Evolutionary conservation across 1,139 yeast genomes (phyloP), one percentile per base, ranked within the genome.

Genomic region (Pichia sp.): DNA sequence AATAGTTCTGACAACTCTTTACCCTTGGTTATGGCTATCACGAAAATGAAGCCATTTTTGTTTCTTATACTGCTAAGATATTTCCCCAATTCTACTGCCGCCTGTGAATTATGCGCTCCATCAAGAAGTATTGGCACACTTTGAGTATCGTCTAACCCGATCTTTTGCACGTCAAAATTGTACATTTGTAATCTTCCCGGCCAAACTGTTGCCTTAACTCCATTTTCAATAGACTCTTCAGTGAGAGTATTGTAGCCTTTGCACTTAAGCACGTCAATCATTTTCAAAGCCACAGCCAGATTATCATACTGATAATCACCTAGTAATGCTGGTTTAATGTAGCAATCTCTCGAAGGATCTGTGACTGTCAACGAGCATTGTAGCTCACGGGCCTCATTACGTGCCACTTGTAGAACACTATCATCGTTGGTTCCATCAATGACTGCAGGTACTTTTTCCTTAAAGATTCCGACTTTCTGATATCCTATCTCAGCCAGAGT

Each of bases 71-170:
- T 3, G 8, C 58, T 50, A 2, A 78, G 52, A 47, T 62, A 76
- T 29, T 61, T 60, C 0, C 68, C 71, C 26, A 91, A 62, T 49
- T 81, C 86, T 19, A 62, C 58, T 0, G 96, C 94, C 0, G 96
- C 94, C 45, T 79, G 77, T 15, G 75, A 77, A 53, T 91, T 91
- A 55, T 91, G 98, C 0, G 97, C 97, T 2, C 98, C 98, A 58
- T 91, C 98, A 2, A 87, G 49, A 3, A 55, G 22, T 3, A 45
- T 22, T 3, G 11, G 18, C 3, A 27, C 29, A 6, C 7, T n/a
- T 17, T 15, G 13, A 26, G 12, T 23, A 3, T 22, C n/a, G 16
- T 27, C 25, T 10, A 19, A 3, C 5, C 23, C 20, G 6, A 39
- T 11, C 17, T 32, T 29, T 6, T 11, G 8, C 11, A 32, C 13